Base-by-base conservation (phyloP, 2,329 filamentous ascomycete genomes). In the Phoma sp. region DNA sequence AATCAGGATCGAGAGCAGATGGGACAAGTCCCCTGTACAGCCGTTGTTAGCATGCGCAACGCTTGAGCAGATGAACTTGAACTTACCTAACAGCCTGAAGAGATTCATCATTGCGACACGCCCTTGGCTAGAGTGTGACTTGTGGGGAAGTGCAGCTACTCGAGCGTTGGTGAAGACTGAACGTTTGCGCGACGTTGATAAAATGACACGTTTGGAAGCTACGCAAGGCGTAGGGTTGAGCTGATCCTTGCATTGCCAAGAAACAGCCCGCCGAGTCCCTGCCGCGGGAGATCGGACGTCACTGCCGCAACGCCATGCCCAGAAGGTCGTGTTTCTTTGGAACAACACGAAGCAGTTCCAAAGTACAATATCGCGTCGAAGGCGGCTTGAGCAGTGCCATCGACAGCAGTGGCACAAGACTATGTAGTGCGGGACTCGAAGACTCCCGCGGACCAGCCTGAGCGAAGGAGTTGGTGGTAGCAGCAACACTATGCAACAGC, bases 1-100 rank as follows among this genome's bases (percentile, higher is more conserved):
- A 69, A 99, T 96, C 69, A 96, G 83, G 74, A 99, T 96, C 49
- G 94, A 98, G 62, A 89, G 83, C 69, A 99, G 81, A 83, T 99
- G 95, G 82, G 92, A 97, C 75, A 99, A 86, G 83, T 99, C 95
- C 80, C 88, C 93, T 96, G 66, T 15, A 55, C 35, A 10, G 25
- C 51, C 35, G 43, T 39, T 56, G 57, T 75, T 61, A 74, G 69
- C 61, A 58, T 49, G 64, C 62, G 60, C 58, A 66, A 48, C 29
- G 24, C 51, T 49, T 39, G 7, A 25, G 17, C 7, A 25, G 3
- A 10, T 36, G 24, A 38, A 32, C 33, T 45, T 31, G 8, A 53
- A 65, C 81, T 58, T 79, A 89, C 87, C 87, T 73, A 86, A 73
- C 70, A 90, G 77, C 70, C 87, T 79, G 80, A 90, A 90, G 74